phyloP scores from a whole-genome alignment of 2,329 filamentous ascomycete genomes.

The Chlorencoelia australis region DNA sequence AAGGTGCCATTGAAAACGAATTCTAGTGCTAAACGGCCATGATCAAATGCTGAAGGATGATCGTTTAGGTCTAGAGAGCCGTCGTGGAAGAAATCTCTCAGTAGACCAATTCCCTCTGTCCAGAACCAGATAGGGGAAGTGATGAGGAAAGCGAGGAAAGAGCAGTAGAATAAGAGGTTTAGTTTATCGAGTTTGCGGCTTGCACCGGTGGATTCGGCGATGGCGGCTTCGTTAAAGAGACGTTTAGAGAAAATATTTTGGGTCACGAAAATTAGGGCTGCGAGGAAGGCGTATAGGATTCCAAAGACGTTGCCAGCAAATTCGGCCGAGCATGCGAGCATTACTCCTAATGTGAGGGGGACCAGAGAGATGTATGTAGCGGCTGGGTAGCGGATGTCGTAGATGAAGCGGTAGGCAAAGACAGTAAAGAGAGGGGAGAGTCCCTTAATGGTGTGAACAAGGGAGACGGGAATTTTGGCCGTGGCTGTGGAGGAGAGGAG shows the following conservation, averaged over 20 bases:
- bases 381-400: conserved; percentile 76
- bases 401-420: conserved; percentile 80
- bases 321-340: conserved; percentile 89
- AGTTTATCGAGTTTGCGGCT: conserved; percentile 85
- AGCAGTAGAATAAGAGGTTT: conserved; percentile 95
- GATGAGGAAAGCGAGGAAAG: conserved; percentile 78
- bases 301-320: conserved; percentile 83
- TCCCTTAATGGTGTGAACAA: conserved; percentile 98
- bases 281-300: conserved; percentile 78
- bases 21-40: conserved; percentile 66
- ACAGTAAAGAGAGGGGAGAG: conserved; percentile 94
- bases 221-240: conserved; percentile 88
- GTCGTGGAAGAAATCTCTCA: conserved; percentile 70
- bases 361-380: conserved; percentile 83
- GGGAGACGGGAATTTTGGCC: conserved; percentile 85
- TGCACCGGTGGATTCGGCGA: conserved; percentile 65
- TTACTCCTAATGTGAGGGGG: conserved; percentile 89
- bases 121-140: conserved; percentile 90
- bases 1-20: conserved; percentile 96
- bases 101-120: conserved; percentile 70
- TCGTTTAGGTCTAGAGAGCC: conserved; percentile 57
- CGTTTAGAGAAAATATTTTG: conserved; percentile 99
- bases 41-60: conserved; percentile 57
- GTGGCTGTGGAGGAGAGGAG: conserved; percentile 91
- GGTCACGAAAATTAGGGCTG: conserved; percentile 90